Conservation (phyloP, 441 rosid genomes). For the Adansonia madagascariensis region DNA sequence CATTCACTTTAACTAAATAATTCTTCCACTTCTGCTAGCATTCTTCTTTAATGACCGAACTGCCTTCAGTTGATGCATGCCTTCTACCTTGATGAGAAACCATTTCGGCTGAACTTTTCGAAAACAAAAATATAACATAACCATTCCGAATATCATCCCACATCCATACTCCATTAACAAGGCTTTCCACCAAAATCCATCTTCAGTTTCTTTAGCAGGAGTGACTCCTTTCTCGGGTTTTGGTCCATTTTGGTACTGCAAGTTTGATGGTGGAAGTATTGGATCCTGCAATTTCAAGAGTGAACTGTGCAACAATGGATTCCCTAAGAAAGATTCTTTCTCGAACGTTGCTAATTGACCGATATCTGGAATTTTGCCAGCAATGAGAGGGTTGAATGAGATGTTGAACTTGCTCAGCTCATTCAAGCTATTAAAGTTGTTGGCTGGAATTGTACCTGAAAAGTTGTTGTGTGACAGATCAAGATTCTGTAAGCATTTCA, state of each 20-base stretch:
- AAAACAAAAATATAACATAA: not conserved
- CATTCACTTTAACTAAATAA: not conserved
- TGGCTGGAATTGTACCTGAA: slow-evolving; percentile 70
- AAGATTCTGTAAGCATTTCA: slow-evolving; percentile 70
- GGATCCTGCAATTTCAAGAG: slow-evolving; percentile 29
- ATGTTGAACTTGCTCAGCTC: slow-evolving; percentile 77
- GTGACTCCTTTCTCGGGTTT: too few species aligned
- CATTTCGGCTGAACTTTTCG: not conserved
- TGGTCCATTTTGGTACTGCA: not conserved
- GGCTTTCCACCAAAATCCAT: not conserved
- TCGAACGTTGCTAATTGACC: slow-evolving; percentile 49
- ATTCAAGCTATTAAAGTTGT: slow-evolving; percentile 52
- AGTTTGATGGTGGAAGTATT: not conserved
- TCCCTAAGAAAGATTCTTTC: not conserved
- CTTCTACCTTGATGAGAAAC: not conserved
- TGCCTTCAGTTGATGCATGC: not conserved
- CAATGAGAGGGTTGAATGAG: slow-evolving; percentile 68
- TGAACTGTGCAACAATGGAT: slow-evolving; percentile 60
- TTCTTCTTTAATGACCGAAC: not conserved
- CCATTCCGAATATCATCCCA: not conserved
- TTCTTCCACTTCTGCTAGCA: not conserved
- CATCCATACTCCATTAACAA: not conserved
- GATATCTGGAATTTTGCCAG: slow-evolving; percentile 62
- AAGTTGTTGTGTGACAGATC: slow-evolving; percentile 79
- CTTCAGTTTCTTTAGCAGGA: not conserved